phyloP scores from a whole-genome alignment of 2,329 filamentous ascomycete genomes.

The Exserohilum rostratum region DNA sequence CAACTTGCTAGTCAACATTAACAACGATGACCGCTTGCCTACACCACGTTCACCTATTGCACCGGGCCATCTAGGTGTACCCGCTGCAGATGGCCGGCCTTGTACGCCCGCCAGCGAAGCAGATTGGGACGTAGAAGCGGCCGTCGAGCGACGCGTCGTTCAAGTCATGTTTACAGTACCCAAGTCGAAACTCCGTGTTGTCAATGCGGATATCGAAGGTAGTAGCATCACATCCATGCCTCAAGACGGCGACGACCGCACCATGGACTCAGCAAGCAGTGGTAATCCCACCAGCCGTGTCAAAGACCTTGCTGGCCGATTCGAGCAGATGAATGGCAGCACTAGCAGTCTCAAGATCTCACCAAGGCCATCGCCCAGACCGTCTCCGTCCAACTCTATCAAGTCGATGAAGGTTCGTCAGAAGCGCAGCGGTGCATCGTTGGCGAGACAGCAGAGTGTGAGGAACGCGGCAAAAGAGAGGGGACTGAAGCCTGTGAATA shows the following conservation, averaged over 20 bases:
- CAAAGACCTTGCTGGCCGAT: slow-evolving; percentile 38
- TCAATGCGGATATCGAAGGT: slow-evolving; percentile 63
- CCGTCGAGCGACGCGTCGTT: slow-evolving; percentile 55
- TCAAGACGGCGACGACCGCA: slow-evolving; percentile 12
- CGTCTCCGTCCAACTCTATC: slow-evolving; percentile 28
- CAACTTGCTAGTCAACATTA: slow-evolving; percentile 37
- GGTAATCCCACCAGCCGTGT: slow-evolving; percentile 29
- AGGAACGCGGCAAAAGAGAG: slow-evolving; percentile 4
- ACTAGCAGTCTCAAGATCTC: slow-evolving; percentile 6
- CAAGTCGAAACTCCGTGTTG: slow-evolving; percentile 82
- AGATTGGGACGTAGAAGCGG: slow-evolving; percentile 60
- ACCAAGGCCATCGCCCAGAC: slow-evolving; percentile 21
- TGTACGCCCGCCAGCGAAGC: slow-evolving; percentile 48
- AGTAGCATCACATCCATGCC: slow-evolving; percentile 35
- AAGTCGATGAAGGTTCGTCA: slow-evolving; percentile 35
- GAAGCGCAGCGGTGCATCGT: slow-evolving; percentile 21
- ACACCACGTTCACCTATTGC: slow-evolving; percentile 37
- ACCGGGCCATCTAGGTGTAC: slow-evolving; percentile 29
- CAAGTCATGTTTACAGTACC: slow-evolving; percentile 88
- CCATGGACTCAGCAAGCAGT: not conserved
- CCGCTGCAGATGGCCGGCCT: slow-evolving; percentile 24
- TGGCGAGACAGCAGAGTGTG: slow-evolving; percentile 11
- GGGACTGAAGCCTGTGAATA: slow-evolving; percentile 1
- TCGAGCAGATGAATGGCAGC: slow-evolving; percentile 32
- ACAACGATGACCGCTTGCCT: slow-evolving; percentile 32